These are phyloP conservation scores for Curvularia lunata DNA, from an alignment of 2,329 filamentous ascomycete species.

Conservation along the genomic window DNA sequence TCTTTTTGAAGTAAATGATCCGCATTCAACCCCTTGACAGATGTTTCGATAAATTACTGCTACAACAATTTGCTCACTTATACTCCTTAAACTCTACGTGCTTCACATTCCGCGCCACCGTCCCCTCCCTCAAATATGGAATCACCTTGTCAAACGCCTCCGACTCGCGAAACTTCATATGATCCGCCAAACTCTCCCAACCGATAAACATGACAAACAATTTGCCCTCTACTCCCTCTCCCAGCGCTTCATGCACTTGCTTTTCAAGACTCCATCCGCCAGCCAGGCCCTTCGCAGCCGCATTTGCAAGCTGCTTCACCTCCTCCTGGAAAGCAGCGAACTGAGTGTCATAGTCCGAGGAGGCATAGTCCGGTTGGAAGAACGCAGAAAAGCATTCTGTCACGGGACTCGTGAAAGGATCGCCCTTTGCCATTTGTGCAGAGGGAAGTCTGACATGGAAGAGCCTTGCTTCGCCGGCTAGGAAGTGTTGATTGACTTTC, in stretches of 20 bases:
- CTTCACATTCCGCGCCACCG: constrained; percentile 52
- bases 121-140: constrained; percentile 50
- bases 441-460: constrained; percentile 46
- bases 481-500: constrained; percentile 33
- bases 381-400: constrained; percentile 58
- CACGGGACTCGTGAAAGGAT: constrained; percentile 52
- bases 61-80: too few relatives aligned
- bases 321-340: constrained; percentile 50
- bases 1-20: too few relatives aligned
- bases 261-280: constrained; percentile 48
- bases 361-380: constrained; percentile 47
- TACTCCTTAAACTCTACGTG: constrained; percentile 35
- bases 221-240: constrained; percentile 40
- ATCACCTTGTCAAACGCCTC: constrained; percentile 54
- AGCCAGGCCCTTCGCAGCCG: constrained; percentile 32
- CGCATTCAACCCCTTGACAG: too few relatives aligned
- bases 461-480: constrained; percentile 35
- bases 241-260: constrained; percentile 25
- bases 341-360: constrained; percentile 33
- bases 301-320: constrained; percentile 39
- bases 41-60: too few relatives aligned
- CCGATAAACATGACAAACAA: constrained; percentile 56
- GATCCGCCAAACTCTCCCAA: constrained; percentile 60
- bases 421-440: constrained; percentile 13
- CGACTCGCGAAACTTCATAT: constrained; percentile 56